phyloP scores from a whole-genome alignment of 2,329 filamentous ascomycete genomes.

The Hypoxylon sp. region DNA sequence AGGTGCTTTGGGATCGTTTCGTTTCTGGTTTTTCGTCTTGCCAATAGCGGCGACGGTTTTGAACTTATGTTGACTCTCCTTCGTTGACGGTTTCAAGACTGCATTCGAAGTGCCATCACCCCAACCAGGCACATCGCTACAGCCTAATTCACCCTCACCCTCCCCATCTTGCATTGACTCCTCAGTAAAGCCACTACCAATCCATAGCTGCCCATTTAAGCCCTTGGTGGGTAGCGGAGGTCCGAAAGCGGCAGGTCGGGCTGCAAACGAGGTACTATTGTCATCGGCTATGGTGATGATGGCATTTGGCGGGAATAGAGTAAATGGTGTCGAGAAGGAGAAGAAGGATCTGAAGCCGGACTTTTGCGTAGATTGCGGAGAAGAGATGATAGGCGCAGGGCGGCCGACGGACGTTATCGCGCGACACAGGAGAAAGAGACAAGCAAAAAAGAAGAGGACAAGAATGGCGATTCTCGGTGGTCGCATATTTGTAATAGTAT shows the following conservation, averaged over 20 bases:
- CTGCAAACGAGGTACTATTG: conserved; percentile 97
- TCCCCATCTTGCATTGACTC: conserved; percentile 75
- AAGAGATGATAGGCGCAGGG: conserved; percentile 49
- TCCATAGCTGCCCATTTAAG: conserved; percentile 91
- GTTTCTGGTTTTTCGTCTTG: conserved; percentile 57
- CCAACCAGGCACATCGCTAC: conserved; percentile 95
- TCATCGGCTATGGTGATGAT: conserved; percentile 97
- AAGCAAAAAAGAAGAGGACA: conserved; percentile 67
- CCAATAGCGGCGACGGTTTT: conserved; percentile 51
- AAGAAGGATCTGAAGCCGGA: conserved; percentile 71
- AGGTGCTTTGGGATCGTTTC: conserved; percentile 54
- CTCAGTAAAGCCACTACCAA: conserved; percentile 91
- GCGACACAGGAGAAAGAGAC: conserved; percentile 69
- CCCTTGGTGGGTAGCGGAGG: conserved; percentile 81
- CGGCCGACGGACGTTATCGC: conserved; percentile 61
- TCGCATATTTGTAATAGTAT: conserved; percentile 62
- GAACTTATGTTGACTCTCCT: conserved; percentile 52
- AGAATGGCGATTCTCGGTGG: conserved; percentile 69
- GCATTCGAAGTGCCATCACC: conserved; percentile 70
- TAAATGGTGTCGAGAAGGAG: conserved; percentile 82
- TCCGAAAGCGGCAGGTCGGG: conserved; percentile 93
- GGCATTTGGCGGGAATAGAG: conserved; percentile 93
- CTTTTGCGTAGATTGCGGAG: conserved; percentile 53
- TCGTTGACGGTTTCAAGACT: conserved; percentile 60
- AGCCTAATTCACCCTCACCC: conserved; percentile 88